Conservation (phyloP, 179 eudicot genomes). For the Silene vulgaris region DNA sequence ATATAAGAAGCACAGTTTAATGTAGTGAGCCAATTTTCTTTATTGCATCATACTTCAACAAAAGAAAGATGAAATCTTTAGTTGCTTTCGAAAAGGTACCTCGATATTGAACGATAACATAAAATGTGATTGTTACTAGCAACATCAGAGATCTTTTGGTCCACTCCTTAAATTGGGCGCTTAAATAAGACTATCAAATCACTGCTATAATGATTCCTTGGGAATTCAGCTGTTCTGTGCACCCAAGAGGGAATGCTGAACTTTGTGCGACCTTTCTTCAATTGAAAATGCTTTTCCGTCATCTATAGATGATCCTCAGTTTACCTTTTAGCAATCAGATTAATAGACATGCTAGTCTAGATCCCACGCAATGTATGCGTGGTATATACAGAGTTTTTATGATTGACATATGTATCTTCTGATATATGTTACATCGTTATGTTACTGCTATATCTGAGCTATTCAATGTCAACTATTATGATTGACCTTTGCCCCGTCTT, state of each 20-base stretch:
- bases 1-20: not conserved
- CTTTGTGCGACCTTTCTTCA: not conserved
- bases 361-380: too few relatives aligned
- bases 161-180: not conserved
- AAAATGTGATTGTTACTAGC: not conserved
- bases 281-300: not conserved
- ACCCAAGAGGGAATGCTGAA: not conserved
- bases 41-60: not conserved
- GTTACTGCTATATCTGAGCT: not conserved
- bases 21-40: not conserved
- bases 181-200: not conserved
- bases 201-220: not conserved
- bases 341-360: not conserved
- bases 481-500: conserved; percentile 8
- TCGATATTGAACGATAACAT: not conserved
- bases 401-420: not conserved
- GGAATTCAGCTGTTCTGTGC: not conserved
- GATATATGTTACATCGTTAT: not conserved
- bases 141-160: not conserved
- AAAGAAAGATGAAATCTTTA: not conserved
- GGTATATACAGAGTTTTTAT: too few relatives aligned
- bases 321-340: not conserved
- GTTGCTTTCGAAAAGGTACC: not conserved
- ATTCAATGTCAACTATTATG: not conserved
- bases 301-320: not conserved